phyloP scores from a whole-genome alignment of 2,329 filamentous ascomycete genomes.

The Trichoderma koningii region DNA sequence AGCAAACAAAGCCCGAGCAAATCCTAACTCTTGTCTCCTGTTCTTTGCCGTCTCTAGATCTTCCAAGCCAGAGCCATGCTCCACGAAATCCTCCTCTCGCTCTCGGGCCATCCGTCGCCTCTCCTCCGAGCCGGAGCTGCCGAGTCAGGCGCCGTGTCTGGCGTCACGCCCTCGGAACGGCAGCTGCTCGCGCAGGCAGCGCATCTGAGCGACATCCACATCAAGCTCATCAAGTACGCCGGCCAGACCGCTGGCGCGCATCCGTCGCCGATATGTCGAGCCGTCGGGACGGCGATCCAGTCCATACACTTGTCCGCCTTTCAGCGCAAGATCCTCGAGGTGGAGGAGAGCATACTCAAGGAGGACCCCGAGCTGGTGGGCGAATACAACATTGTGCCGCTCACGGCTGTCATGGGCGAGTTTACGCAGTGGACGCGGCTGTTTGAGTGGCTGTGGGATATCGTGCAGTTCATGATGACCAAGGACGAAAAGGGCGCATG shows the following conservation, averaged over 20 bases:
- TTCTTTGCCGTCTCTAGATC: slow-evolving; percentile 4
- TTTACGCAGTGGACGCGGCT: slow-evolving; percentile 85
- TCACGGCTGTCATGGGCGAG: slow-evolving; percentile 80
- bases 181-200: slow-evolving; percentile 77
- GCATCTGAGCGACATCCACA: slow-evolving; percentile 76
- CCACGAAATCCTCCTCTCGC: slow-evolving; percentile 95
- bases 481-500: slow-evolving; percentile 48
- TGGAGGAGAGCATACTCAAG: slow-evolving; percentile 75
- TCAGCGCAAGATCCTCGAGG: slow-evolving; percentile 78
- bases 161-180: slow-evolving; percentile 75
- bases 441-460: slow-evolving; percentile 82
- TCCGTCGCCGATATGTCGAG: slow-evolving; percentile 80
- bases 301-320: slow-evolving; percentile 77
- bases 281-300: slow-evolving; percentile 77
- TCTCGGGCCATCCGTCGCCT: slow-evolving; percentile 90
- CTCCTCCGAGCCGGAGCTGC: slow-evolving; percentile 65
- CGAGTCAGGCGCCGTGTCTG: slow-evolving; percentile 49
- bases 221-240: slow-evolving; percentile 68
- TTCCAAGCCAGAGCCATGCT: slow-evolving; percentile 64
- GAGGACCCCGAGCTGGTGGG: slow-evolving; percentile 80
- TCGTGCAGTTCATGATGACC: slow-evolving; percentile 67
- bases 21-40: background rate
- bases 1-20: background rate
- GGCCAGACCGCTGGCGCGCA: slow-evolving; percentile 69
- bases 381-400: slow-evolving; percentile 88